Conservation (phyloP, 192 early-diverging fungal genomes). For the Anaeromyces robustus region DNA sequence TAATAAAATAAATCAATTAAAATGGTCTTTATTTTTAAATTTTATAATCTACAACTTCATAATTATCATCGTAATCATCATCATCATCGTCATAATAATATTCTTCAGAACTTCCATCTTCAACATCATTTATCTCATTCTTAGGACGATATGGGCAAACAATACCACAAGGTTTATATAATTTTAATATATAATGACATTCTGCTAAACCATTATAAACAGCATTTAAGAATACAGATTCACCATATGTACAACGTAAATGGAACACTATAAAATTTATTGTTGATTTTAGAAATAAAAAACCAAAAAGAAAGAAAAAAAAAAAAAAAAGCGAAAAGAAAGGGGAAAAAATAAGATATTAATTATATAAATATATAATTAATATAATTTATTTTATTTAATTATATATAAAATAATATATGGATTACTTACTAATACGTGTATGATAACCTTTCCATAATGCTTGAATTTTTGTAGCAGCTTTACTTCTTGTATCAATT, state of each 20-base stretch:
- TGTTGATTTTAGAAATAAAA: too few species aligned
- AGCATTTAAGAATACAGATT: constrained; percentile 36
- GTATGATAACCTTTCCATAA: constrained; percentile 42
- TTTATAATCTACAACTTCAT: background rate
- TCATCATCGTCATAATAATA: background rate
- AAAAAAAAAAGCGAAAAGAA: too few species aligned
- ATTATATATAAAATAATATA: constrained; percentile 1
- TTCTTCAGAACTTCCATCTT: background rate
- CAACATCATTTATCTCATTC: background rate
- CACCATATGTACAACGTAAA: constrained; percentile 38
- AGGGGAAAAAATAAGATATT: too few species aligned
- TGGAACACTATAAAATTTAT: constrained; percentile 23
- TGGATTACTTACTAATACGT: constrained; percentile 22
- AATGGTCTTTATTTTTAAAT: background rate
- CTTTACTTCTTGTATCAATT: constrained; percentile 28
- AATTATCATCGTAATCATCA: background rate
- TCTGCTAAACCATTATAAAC: constrained; percentile 30
- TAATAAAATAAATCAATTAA: too few species aligned
- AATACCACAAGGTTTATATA: constrained; percentile 27
- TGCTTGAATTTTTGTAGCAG: constrained; percentile 34
- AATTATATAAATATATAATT: too few species aligned
- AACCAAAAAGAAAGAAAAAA: too few species aligned
- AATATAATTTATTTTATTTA: constrained; percentile 1
- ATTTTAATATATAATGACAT: constrained; percentile 38
- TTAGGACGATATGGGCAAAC: constrained; percentile 9